Evolutionary conservation across 192 early-diverging fungal genomes (phyloP).

Genomic region (Coemansia sp.): DNA sequence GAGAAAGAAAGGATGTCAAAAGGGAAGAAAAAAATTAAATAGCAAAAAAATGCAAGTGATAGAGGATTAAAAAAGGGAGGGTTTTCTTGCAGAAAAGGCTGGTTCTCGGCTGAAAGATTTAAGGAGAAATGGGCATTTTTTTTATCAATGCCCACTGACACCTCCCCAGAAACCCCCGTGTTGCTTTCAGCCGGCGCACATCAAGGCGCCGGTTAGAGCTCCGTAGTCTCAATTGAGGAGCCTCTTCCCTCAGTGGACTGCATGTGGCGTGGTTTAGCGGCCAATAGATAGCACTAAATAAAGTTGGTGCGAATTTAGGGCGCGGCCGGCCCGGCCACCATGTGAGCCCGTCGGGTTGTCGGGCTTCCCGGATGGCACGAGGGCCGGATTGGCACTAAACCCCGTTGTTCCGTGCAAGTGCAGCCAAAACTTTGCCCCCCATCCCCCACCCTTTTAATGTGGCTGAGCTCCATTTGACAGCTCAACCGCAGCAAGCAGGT

Average conservation of each 20-base stretch:
- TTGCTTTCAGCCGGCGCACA: background rate
- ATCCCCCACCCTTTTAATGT: background rate
- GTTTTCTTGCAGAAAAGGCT: constrained; percentile 15
- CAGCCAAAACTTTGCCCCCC: background rate
- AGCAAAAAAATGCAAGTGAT: background rate
- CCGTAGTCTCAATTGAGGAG: background rate
- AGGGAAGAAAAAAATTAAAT: background rate
- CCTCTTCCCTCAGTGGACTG: background rate
- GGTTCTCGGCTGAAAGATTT: background rate
- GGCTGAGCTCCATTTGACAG: background rate
- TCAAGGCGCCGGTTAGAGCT: constrained; percentile 10
- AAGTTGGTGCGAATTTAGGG: background rate
- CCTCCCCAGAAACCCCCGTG: background rate
- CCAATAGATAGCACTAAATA: background rate
- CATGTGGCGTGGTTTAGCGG: background rate
- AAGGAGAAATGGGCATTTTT: background rate
- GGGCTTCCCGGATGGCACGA: constrained; percentile 2
- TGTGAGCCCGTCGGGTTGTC: background rate
- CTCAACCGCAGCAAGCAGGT: background rate
- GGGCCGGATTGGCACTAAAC: constrained; percentile 1
- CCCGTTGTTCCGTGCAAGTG: constrained; percentile 4
- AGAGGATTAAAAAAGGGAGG: background rate
- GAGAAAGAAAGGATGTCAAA: too few relatives aligned
- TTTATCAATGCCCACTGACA: background rate
- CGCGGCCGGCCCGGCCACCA: background rate